Evolutionary conservation across 768 basidiomycete species (phyloP), one percentile per base, ranked within the genome.

Genomic region (Boletus barrowsii): DNA sequence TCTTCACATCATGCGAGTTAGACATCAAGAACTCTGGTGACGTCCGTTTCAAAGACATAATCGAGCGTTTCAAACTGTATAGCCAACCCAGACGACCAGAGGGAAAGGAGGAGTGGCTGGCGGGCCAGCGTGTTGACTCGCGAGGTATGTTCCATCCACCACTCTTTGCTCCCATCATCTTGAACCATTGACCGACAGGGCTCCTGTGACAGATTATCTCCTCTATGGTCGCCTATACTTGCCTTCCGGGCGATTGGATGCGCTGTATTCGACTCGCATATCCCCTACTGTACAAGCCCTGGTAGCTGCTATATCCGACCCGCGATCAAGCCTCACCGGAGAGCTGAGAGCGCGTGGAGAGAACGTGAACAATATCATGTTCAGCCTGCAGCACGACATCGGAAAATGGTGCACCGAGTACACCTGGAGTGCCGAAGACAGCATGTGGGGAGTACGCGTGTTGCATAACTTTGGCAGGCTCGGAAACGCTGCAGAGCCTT

Each of bases 341-440:
- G 70, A 78, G 61, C 73, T 71, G 57, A 73, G 60, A 52, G 67
- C 58, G 62, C 75, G 61, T 33, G 77, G 79, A 43, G 72, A 76
- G 46, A 77, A 80, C 60, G 73, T 76, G 55, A 88, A 82, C 66
- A 90, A 90, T 57, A 66, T 84, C 66, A 87, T 97, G 81, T 69
- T 98, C 62, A 90, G 83, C 58, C 71, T 98, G 35, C 93, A 96
- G 69, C 94, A 97, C 64, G 93, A 97, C 66, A 82, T 89, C 10
- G 96, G 95, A 4, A 84, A 89, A 60, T 94, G 89, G 85, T 91
- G 91, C 60, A 87, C 89, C 3, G 96, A 98, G 69, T 98, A 96
- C 61, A 90, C 89, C 3, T 98, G 89, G 78, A 94, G 93, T 59
- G 90, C 91, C 2, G 90, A 93, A 60, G 96, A 98, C 62, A 86